These are phyloP conservation scores for Pichia pseudocactophila DNA, from an alignment of 805 yeast species.

Conservation along the genomic window DNA sequence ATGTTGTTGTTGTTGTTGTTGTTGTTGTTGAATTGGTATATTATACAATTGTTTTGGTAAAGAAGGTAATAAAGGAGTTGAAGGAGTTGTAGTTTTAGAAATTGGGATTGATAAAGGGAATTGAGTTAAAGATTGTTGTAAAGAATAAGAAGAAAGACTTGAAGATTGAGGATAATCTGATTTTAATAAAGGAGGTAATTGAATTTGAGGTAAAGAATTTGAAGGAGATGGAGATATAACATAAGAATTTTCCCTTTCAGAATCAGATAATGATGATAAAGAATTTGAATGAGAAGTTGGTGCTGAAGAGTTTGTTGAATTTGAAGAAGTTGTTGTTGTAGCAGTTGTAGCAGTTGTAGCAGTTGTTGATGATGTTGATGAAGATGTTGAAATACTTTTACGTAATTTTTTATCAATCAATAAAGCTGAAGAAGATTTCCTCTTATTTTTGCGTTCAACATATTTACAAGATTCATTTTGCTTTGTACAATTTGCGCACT, in stretches of 20 bases:
- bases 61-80: too few relatives aligned
- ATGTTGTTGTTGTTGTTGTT: neutral
- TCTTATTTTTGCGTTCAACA: conserved; percentile 29
- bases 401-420: neutral
- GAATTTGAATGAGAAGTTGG: neutral
- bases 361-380: neutral
- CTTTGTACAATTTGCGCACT: conserved; percentile 35
- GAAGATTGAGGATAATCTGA: neutral
- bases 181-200: neutral
- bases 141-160: neutral
- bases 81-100: neutral
- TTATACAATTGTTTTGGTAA: too few relatives aligned
- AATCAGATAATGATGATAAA: neutral
- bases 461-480: conserved; percentile 34
- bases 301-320: neutral
- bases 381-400: neutral
- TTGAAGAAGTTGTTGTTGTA: too few relatives aligned
- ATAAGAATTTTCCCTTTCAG: too few relatives aligned
- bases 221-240: neutral
- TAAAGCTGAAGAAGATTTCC: conserved; percentile 13
- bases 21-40: neutral
- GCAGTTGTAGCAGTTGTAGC: too few relatives aligned
- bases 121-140: neutral
- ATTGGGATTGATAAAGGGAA: neutral
- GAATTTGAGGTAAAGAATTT: conserved; percentile 1